Evolutionary conservation across 805 yeast genomes (phyloP), one percentile per base, ranked within the genome.

Genomic region (Limtongozyma cylindracea): DNA sequence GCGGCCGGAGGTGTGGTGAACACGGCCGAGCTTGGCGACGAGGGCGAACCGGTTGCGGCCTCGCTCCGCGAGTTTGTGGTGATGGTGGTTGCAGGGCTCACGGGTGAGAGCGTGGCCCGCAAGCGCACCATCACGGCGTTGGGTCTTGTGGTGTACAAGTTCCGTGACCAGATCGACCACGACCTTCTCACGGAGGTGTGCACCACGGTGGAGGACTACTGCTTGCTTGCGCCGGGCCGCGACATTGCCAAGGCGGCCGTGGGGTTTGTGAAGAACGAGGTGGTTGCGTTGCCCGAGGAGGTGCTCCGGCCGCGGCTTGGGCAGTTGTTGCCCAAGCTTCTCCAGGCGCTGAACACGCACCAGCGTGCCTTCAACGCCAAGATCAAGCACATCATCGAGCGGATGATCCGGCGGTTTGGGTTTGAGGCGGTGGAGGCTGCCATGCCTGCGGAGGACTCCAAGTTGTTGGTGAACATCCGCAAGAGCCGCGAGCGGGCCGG

Each of bases 341-440:
- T 88, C 61, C 65, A 67, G 28, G 82, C 95, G 88, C 77, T 94
- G 19, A 88, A 78, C 41, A 95, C 82, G 41, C 95, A 84, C 45
- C 77, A 78, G 37, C 91, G 91, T 21, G 93, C 80, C 39, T 88
- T 88, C 58, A 80, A 77, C 41, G 62, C 82, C 9, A 84, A 77
- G 44, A 84, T 88, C 17, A 77, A 78, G 49, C 95, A 88, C 38
- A 72, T 88, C 24, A 53, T 88, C 29, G 99, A 88, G 54, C 63
- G 96, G 34, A 52, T 88, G 36, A 62, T 84, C 24, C 64, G 98
- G 41, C 68, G 80, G 39, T 78, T 77, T 39, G 94, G 96, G n/a
- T 58, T 63, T 29, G 95, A 82, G 16, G 58, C 53, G n/a, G 61
- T 88, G 23, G 92, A 74, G 38, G 50, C 50, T 24, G 61, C 65